phyloP scores from a whole-genome alignment of 2,329 filamentous ascomycete species.

The Xylaria sp. region DNA sequence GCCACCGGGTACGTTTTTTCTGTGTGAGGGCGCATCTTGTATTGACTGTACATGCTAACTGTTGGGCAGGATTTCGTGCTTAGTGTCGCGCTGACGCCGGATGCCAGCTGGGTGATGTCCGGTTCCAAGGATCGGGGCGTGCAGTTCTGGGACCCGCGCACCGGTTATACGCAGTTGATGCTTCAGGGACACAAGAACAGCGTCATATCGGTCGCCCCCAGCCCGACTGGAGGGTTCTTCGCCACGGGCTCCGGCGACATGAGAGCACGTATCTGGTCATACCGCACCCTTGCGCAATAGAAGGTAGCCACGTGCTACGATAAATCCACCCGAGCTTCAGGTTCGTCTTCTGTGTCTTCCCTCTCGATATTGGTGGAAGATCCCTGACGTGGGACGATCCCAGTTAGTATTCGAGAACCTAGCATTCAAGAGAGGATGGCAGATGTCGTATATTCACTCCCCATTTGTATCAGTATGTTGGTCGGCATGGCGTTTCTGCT shows the following conservation, averaged over 20 bases:
- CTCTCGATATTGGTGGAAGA: too few relatives aligned
- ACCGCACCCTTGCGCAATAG: slow-evolving; percentile 59
- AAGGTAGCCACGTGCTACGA: background rate
- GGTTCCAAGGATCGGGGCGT: slow-evolving; percentile 97
- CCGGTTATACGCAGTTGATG: slow-evolving; percentile 95
- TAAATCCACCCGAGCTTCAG: background rate
- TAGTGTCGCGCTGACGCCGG: slow-evolving; percentile 92
- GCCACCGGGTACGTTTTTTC: slow-evolving; percentile 78
- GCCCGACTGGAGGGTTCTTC: slow-evolving; percentile 86
- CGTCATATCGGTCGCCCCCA: slow-evolving; percentile 96
- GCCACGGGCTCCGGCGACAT: slow-evolving; percentile 97
- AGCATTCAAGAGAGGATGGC: background rate
- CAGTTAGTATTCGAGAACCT: background rate
- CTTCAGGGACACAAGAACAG: slow-evolving; percentile 99
- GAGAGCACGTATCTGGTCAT: slow-evolving; percentile 97
- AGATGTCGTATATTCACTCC: background rate
- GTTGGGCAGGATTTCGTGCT: slow-evolving; percentile 85
- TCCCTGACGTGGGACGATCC: too few relatives aligned
- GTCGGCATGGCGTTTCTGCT: slow-evolving; percentile 15
- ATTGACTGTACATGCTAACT: slow-evolving; percentile 46
- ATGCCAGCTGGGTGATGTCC: slow-evolving; percentile 94
- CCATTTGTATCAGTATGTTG: slow-evolving; percentile 16
- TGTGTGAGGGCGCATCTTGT: background rate
- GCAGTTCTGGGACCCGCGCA: slow-evolving; percentile 97
- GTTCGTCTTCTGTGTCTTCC: background rate